Base-by-base conservation (phyloP, 1,284 basidiomycete genomes). In the Rhodotorula sp. region DNA sequence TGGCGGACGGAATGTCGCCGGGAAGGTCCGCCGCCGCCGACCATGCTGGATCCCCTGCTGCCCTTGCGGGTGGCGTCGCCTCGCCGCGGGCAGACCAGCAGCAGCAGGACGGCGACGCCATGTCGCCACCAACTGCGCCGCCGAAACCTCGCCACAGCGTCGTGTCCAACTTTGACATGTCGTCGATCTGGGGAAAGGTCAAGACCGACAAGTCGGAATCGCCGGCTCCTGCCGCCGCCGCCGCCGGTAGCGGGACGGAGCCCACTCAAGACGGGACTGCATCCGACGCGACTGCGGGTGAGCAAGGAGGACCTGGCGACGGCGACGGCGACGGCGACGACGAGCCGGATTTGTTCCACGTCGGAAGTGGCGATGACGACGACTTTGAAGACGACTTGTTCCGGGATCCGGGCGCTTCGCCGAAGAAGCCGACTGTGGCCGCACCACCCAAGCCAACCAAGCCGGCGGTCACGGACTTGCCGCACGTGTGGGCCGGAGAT, bases 401-500 rank as follows among this genome's bases (percentile, higher is more conserved):
- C 63, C 68, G 69, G 26, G 72, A 61, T 1, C 59, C 68, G 4
- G 49, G 26, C 33, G 60, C 54, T 12, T 69, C 67, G 20, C 64
- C 67, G 44, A 37, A 53, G 49, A 74, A 64, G n/a, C 58, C 58
- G 49, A 53, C 61, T 26, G 53, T 26, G 14, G 1, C 20, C 24
- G 45, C 29, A 18, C 49, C 64, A 10, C 49, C 56, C 45, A 58
- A 60, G 48, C 61, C 60, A 4, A 37, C 57, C 14, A 5, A 45
- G 22, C 51, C 63, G 14, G 42, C 48, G 15, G 46, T 71, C 57
- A 54, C 62, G 1, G 63, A 66, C 5, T 59, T 70, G 12, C 58
- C 65, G 6, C 49, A 29, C 1, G 72, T 79, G 7, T 79, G 78
- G 78, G 54, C 66, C 24, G 78, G 78, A 4, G 75, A 76, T 59